These are phyloP conservation scores for Tylopilus microsporus DNA, from an alignment of 1,284 basidiomycete genomes.

Conservation along the genomic window DNA sequence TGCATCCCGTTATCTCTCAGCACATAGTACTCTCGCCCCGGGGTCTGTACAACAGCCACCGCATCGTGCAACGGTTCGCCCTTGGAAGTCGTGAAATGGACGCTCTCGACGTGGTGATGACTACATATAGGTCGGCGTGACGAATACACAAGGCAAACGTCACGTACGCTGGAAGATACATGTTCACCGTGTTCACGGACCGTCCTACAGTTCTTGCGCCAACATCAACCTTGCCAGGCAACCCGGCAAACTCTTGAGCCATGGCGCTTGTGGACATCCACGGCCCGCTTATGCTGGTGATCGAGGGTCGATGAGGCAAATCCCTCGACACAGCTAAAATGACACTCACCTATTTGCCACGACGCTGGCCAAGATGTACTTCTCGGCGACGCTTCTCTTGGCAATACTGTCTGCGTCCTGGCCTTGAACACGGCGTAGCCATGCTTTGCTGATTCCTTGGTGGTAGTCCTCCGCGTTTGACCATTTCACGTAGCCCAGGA, in stretches of 20 bases:
- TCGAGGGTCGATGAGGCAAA: slow-evolving; percentile 6
- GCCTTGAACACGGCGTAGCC: slow-evolving; percentile 45
- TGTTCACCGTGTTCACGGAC: slow-evolving; percentile 45
- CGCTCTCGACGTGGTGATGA: slow-evolving; percentile 70
- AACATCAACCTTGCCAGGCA: slow-evolving; percentile 26
- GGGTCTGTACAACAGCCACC: slow-evolving; percentile 63
- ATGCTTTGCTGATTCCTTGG: slow-evolving; percentile 60
- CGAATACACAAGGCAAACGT: not conserved
- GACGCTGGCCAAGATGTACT: slow-evolving; percentile 63
- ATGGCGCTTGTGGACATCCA: slow-evolving; percentile 62
- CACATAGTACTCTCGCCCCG: slow-evolving; percentile 59
- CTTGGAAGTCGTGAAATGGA: slow-evolving; percentile 51
- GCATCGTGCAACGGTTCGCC: slow-evolving; percentile 50
- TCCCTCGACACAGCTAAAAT: not conserved
- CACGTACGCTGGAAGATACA: slow-evolving; percentile 61
- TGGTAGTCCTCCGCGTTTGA: slow-evolving; percentile 64
- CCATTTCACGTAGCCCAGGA: slow-evolving; percentile 48
- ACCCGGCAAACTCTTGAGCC: slow-evolving; percentile 59
- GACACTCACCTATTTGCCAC: slow-evolving; percentile 55
- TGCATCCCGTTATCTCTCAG: slow-evolving; percentile 70
- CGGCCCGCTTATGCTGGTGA: slow-evolving; percentile 54
- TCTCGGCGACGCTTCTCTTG: slow-evolving; percentile 49
- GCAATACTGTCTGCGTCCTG: slow-evolving; percentile 42
- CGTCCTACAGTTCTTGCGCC: slow-evolving; percentile 19
- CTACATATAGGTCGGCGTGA: slow-evolving; percentile 33